These are phyloP conservation scores for Cymbopogon flexuosus DNA, from an alignment of 202 grass and related monocot genomes.

Conservation along the genomic window DNA sequence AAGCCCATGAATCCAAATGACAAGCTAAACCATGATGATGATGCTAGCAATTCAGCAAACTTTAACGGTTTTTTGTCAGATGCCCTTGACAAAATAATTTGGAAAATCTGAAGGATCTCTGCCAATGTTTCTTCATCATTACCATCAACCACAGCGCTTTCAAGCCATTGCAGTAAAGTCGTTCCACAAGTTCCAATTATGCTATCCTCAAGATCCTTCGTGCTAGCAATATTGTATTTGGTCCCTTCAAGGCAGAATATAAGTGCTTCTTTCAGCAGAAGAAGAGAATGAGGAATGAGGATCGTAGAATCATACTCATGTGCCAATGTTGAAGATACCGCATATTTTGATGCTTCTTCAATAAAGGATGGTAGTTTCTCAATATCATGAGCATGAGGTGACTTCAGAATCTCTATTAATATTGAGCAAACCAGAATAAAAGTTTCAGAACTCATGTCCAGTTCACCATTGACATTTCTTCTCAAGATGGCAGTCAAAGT, in stretches of 20 bases:
- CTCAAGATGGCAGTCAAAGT: slow-evolving; percentile 64
- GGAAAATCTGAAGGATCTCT: slow-evolving; percentile 77
- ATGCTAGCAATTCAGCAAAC: slow-evolving; percentile 63
- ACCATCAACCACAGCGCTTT: slow-evolving; percentile 51
- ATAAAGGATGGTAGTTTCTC: slow-evolving; percentile 55
- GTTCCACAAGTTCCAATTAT: slow-evolving; percentile 65
- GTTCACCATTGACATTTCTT: slow-evolving; percentile 50
- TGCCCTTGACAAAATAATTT: slow-evolving; percentile 66
- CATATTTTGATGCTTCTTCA: slow-evolving; percentile 72
- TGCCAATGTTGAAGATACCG: slow-evolving; percentile 52
- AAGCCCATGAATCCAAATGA: slow-evolving; percentile 85
- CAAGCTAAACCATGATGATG: slow-evolving; percentile 78
- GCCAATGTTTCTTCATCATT: slow-evolving; percentile 62
- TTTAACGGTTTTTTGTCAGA: slow-evolving; percentile 38
- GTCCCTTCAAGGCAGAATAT: slow-evolving; percentile 52
- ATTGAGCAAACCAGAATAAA: slow-evolving; percentile 66
- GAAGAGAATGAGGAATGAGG: slow-evolving; percentile 59
- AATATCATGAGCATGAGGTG: slow-evolving; percentile 50
- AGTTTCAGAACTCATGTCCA: slow-evolving; percentile 59
- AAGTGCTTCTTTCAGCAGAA: slow-evolving; percentile 75
- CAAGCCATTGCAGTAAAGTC: slow-evolving; percentile 66
- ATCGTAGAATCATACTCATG: slow-evolving; percentile 35
- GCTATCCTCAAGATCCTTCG: slow-evolving; percentile 53
- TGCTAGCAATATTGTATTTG: slow-evolving; percentile 32
- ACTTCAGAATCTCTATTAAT: slow-evolving; percentile 73